Conservation (phyloP, 257 asterid genomes). For the Coffea eugenioides region DNA sequence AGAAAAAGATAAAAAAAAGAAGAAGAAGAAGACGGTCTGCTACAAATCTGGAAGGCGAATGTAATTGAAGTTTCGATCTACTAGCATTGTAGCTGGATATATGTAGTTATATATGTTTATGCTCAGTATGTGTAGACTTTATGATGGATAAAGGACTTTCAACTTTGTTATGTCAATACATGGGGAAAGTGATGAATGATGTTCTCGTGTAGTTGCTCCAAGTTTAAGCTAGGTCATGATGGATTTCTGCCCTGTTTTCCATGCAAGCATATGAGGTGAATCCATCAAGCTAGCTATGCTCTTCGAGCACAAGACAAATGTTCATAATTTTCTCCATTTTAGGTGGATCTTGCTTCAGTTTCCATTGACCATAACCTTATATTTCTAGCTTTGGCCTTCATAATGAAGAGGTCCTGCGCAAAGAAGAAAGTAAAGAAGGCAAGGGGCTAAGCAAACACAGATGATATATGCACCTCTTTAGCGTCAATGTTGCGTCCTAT, state of each 20-base stretch:
- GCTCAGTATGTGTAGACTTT: not conserved
- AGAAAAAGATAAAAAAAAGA: not conserved
- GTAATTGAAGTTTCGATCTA: too few species aligned
- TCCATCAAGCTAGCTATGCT: not conserved
- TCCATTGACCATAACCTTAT: not conserved
- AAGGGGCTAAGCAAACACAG: not conserved
- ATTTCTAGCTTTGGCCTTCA: too few species aligned
- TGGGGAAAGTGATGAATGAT: not conserved
- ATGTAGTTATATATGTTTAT: not conserved
- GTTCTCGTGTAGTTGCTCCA: slow-evolving; percentile 1
- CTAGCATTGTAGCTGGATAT: not conserved
- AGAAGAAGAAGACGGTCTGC: too few species aligned
- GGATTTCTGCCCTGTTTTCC: not conserved
- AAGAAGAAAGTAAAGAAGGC: not conserved
- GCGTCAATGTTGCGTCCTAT: not conserved
- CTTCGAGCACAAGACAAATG: slow-evolving; percentile 4
- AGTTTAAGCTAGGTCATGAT: not conserved
- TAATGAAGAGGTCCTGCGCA: too few species aligned
- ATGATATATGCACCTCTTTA: not conserved
- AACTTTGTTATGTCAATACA: not conserved
- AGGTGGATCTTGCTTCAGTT: not conserved
- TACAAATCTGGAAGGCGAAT: too few species aligned
- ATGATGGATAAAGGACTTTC: not conserved
- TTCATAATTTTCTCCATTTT: not conserved
- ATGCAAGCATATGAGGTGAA: not conserved